phyloP scores from a whole-genome alignment of 1,284 basidiomycete species.

The Cutaneotrichosporon sp. region DNA sequence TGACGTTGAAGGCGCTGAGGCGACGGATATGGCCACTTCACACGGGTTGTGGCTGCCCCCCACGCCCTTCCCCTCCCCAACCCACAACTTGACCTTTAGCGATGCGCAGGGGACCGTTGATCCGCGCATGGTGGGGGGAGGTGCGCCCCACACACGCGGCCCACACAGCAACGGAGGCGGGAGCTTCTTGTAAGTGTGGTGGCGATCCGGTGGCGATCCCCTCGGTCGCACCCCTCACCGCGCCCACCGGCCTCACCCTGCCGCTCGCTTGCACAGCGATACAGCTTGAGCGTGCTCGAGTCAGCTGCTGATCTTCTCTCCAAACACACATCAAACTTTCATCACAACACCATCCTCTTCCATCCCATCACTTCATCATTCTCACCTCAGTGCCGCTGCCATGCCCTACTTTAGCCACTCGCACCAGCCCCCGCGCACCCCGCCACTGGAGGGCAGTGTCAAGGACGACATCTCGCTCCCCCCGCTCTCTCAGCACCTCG shows the following conservation, averaged over 20 bases:
- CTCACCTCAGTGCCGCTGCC: not conserved
- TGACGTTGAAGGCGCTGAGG: no score
- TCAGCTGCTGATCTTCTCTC: not conserved
- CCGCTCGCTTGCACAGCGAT: not conserved
- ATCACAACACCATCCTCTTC: not conserved
- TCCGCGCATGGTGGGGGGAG: not conserved
- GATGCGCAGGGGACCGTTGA: not conserved
- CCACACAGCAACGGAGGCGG: not conserved
- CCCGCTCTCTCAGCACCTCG: not conserved
- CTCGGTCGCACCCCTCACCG: not conserved
- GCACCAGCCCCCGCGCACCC: not conserved
- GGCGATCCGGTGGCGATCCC: not conserved
- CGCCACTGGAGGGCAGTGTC: not conserved
- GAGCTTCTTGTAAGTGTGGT: not conserved
- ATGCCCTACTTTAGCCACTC: not conserved
- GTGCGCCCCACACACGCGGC: not conserved
- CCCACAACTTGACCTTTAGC: not conserved
- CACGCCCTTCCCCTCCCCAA: not conserved
- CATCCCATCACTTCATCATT: not conserved
- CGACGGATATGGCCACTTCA: no score
- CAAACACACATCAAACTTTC: not conserved
- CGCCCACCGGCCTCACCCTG: no score
- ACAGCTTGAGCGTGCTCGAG: not conserved
- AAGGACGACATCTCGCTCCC: not conserved
- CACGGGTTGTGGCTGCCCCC: no score